These are phyloP conservation scores for Flaveria floridana DNA, from an alignment of 140 eudicot species.

Conservation along the genomic window DNA sequence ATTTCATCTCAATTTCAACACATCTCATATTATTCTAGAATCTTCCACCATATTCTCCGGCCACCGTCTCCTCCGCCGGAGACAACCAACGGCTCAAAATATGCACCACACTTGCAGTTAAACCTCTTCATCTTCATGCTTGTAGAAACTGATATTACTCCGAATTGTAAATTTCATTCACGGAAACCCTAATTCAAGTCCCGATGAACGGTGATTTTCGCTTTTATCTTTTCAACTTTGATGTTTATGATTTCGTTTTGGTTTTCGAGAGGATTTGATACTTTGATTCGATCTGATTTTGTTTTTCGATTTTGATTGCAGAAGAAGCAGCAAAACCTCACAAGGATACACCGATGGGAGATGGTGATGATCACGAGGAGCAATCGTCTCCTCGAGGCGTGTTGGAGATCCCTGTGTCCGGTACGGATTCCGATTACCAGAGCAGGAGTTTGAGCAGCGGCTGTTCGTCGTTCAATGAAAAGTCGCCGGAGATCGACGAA, in stretches of 20 bases:
- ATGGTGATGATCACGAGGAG: conserved; percentile 29
- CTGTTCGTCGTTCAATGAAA: conserved; percentile 41
- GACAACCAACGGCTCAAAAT: conserved; percentile 22
- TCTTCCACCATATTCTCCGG: conserved; percentile 27
- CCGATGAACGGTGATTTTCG: conserved; percentile 21
- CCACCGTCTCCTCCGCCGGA: conserved; percentile 37
- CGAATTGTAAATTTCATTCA: neutral
- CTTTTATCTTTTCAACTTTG: neutral
- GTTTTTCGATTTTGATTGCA: conserved; percentile 14
- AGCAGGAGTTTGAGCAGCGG: conserved; percentile 38
- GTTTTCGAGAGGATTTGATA: neutral
- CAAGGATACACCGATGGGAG: conserved; percentile 22
- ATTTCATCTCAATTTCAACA: neutral
- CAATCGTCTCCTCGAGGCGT: conserved; percentile 71
- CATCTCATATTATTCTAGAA: neutral
- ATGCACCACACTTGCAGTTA: neutral
- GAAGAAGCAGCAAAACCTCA: conserved; percentile 20
- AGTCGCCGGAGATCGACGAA: conserved; percentile 13
- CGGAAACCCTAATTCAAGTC: conserved; percentile 24
- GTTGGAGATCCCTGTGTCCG: conserved; percentile 50
- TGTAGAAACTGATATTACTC: neutral
- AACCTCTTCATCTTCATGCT: neutral
- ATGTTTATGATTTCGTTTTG: neutral
- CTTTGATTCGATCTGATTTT: neutral
- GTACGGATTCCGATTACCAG: conserved; percentile 56